These are phyloP conservation scores for Elsinoe batatas DNA, from an alignment of 2,329 filamentous ascomycete species.

Conservation along the genomic window DNA sequence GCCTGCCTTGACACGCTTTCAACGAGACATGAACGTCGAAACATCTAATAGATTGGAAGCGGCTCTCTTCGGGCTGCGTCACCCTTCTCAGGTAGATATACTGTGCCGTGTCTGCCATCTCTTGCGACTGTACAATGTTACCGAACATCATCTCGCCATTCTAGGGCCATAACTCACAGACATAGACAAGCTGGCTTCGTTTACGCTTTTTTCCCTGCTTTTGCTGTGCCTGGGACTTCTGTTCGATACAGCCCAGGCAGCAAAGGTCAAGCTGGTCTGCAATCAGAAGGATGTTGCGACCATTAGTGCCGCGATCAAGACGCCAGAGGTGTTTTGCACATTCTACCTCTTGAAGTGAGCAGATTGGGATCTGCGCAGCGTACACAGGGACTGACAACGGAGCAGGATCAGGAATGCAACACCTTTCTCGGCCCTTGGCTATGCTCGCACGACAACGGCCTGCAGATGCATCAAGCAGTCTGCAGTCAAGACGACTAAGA, in stretches of 20 bases:
- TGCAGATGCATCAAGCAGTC: constrained; percentile 1
- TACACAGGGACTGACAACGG: not conserved
- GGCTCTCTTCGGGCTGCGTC: not conserved
- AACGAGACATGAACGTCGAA: constrained; percentile 11
- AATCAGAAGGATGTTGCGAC: not conserved
- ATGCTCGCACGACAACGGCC: not conserved
- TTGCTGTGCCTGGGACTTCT: constrained; percentile 6
- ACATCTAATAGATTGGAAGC: constrained; percentile 4
- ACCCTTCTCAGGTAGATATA: constrained; percentile 7
- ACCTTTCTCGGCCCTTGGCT: not conserved
- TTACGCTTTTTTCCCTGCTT: constrained; percentile 4
- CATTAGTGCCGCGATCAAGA: constrained; percentile 2
- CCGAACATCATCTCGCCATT: not conserved
- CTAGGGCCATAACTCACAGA: not conserved
- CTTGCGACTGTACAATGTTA: not conserved
- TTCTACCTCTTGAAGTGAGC: constrained; percentile 6
- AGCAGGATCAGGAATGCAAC: not conserved
- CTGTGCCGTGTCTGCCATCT: not conserved
- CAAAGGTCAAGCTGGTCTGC: constrained; percentile 6
- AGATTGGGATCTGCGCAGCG: not conserved
- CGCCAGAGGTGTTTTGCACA: not conserved
- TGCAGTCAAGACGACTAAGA: not conserved
- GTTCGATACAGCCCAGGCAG: constrained; percentile 3
- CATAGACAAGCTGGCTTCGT: constrained; percentile 12
- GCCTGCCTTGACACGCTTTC: constrained; percentile 7